A percentile compares a stretch with the other conserved stretches of the same genome.
These are phyloP conservation scores for Annona cherimola DNA, from an alignment of 164 flowering plant genomes.

Conservation along the genomic window DNA sequence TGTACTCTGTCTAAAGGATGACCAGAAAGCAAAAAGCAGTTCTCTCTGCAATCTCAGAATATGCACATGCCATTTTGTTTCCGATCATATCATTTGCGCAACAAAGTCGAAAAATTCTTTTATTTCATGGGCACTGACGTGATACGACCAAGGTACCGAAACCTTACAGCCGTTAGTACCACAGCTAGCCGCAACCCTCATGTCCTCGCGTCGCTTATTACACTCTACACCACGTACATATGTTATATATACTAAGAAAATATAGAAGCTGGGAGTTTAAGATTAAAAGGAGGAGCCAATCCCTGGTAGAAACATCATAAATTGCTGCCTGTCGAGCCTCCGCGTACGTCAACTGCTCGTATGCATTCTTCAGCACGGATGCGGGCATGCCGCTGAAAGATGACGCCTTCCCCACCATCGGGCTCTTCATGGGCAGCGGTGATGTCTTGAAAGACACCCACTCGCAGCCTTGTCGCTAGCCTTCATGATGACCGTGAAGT, in stretches of 20 bases:
- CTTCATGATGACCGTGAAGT: slow-evolving; percentile 12
- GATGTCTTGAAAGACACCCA: slow-evolving; percentile 35
- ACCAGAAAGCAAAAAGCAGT: too few relatives aligned
- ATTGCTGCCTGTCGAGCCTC: slow-evolving; percentile 31
- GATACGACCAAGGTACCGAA: neutral
- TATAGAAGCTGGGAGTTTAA: too few relatives aligned
- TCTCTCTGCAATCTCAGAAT: too few relatives aligned
- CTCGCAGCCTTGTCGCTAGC: slow-evolving; percentile 30
- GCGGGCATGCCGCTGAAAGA: slow-evolving; percentile 33
- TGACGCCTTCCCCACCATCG: slow-evolving; percentile 32
- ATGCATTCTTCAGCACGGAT: slow-evolving; percentile 28
- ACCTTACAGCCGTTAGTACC: neutral
- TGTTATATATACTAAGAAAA: neutral
- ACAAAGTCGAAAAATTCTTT: too few relatives aligned
- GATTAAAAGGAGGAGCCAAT: neutral
- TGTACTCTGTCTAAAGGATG: too few relatives aligned
- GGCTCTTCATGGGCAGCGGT: slow-evolving; percentile 25
- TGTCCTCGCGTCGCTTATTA: too few relatives aligned
- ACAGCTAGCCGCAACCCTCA: too few relatives aligned
- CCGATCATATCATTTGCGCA: too few relatives aligned
- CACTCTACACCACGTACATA: too few relatives aligned
- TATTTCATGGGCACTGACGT: neutral
- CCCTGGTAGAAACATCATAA: slow-evolving; percentile 25
- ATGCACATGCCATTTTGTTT: too few relatives aligned
- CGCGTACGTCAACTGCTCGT: slow-evolving; percentile 15